Percentiles rank a stretch among this genome's conserved stretches.
These are phyloP conservation scores for Lipomyces lipofer DNA, from an alignment of 805 yeast genomes.

Conservation along the genomic window DNA sequence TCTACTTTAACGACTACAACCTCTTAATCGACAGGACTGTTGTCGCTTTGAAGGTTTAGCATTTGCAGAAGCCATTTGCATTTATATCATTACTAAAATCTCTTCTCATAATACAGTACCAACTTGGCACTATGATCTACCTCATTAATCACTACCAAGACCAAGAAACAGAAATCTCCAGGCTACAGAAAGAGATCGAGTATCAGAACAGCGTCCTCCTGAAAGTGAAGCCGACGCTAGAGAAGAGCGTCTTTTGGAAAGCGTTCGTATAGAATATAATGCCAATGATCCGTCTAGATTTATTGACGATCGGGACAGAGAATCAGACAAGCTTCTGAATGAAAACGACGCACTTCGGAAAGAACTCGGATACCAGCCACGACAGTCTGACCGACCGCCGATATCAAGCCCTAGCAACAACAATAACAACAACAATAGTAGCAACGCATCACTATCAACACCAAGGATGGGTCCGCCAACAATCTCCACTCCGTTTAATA, in stretches of 20 bases:
- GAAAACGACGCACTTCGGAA: constrained; percentile 3
- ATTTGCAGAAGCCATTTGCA: no score
- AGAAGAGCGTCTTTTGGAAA: constrained; percentile 2
- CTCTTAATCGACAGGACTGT: constrained; percentile 3
- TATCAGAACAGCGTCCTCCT: constrained; percentile 2
- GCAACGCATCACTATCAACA: no score
- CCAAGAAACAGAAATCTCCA: background rate
- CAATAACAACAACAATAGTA: no score
- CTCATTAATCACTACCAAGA: constrained; percentile 11
- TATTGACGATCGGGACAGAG: background rate
- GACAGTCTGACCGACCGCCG: background rate
- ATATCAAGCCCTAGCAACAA: no score
- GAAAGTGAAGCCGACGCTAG: background rate
- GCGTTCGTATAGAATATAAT: background rate
- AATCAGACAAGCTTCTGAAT: background rate
- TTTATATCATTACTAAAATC: background rate
- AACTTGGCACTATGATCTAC: constrained; percentile 11
- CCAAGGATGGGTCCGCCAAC: no score
- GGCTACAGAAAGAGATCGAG: background rate
- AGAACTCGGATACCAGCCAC: background rate
- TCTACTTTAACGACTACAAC: constrained; percentile 15
- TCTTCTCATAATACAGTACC: constrained; percentile 3
- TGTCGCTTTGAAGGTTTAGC: constrained; percentile 11
- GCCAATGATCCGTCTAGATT: background rate
- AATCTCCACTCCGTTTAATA: background rate